Base-by-base conservation (phyloP, 1,284 basidiomycete genomes). In the Ustilago sp. region DNA sequence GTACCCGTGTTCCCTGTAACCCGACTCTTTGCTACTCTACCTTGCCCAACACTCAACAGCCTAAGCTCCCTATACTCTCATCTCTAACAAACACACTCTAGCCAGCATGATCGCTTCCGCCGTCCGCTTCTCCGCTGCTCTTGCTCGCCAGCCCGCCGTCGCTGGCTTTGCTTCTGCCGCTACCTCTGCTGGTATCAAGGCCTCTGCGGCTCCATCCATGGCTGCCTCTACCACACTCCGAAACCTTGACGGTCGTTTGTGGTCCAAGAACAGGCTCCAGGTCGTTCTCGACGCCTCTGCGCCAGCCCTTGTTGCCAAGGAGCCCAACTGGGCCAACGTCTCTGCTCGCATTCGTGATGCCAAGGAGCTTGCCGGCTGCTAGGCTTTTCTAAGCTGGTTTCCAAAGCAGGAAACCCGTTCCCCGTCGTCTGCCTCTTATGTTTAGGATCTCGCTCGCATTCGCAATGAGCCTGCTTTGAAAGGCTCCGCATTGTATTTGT, bases 311-410 rank as follows among this genome's bases (percentile, higher is more conserved):
- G 71, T 65, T 32, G 41, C 58, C 35, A 61, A 54, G 35, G 63
- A 77, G 62, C 64, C 69, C 47, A 71, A 77, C 71, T 77, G 75
- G 75, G 60, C 61, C 57, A 77, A 71, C 59, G 59, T 69, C 23
- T 55, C 75, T 3, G 70, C 75, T 45, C 70, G 71, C 48, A 70
- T 68, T 38, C 65, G 59, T 28, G 75, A 77, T 52, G 75, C 75
- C 52, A 69, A 70, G 63, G 55, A 67, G 41, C 74, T 77, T 5
- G 74, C 74, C 39, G 74, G 74, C 45, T 77, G 70, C 74, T 77
- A 59, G 63, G 9, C 31, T n/a, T 5, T 17, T 38, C 8, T 36
- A 11, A 6, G 34, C 38, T 39, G 38, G 34, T 19, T n/a, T 28
- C 23, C 23, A 28, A 32, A 34, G 28, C 17, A 8, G 11, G 35